Conservation (phyloP, 805 yeast genomes). For the Nadsonia fulvescens region DNA sequence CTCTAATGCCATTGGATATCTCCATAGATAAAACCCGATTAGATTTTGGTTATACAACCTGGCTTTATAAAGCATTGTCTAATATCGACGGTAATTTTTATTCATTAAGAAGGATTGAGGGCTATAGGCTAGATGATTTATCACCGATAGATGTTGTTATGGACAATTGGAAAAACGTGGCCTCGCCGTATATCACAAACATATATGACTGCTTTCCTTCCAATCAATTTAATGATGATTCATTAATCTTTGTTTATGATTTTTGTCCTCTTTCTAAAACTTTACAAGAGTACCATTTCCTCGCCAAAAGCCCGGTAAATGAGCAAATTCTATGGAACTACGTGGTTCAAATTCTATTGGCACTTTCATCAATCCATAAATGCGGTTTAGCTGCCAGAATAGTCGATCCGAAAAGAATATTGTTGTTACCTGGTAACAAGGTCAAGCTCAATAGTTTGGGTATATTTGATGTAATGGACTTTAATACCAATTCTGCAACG, state of each 20-base stretch:
- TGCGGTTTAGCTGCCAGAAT: slow-evolving; percentile 43
- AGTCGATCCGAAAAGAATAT: slow-evolving; percentile 46
- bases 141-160: slow-evolving; percentile 38
- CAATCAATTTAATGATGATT: slow-evolving; percentile 63
- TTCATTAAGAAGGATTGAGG: slow-evolving; percentile 54
- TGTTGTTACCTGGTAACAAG: slow-evolving; percentile 54
- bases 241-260: slow-evolving; percentile 66
- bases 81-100: slow-evolving; percentile 63
- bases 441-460: slow-evolving; percentile 57
- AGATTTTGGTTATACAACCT: slow-evolving; percentile 36
- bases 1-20: slow-evolving; percentile 65
- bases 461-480: slow-evolving; percentile 42
- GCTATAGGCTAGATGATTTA: slow-evolving; percentile 34
- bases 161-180: slow-evolving; percentile 44
- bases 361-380: slow-evolving; percentile 43
- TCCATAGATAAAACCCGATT: slow-evolving; percentile 21
- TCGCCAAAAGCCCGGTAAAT: slow-evolving; percentile 28
- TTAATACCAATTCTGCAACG: slow-evolving; percentile 10
- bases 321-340: slow-evolving; percentile 62
- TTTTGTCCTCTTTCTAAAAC: slow-evolving; percentile 65
- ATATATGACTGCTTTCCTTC: slow-evolving; percentile 72
- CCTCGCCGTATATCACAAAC: slow-evolving; percentile 34
- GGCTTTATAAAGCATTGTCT: slow-evolving; percentile 65
- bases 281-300: slow-evolving; percentile 45
- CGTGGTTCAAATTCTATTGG: slow-evolving; percentile 54